phyloP scores from a whole-genome alignment of 345 rosid species.

The Nasturtium officinale region DNA sequence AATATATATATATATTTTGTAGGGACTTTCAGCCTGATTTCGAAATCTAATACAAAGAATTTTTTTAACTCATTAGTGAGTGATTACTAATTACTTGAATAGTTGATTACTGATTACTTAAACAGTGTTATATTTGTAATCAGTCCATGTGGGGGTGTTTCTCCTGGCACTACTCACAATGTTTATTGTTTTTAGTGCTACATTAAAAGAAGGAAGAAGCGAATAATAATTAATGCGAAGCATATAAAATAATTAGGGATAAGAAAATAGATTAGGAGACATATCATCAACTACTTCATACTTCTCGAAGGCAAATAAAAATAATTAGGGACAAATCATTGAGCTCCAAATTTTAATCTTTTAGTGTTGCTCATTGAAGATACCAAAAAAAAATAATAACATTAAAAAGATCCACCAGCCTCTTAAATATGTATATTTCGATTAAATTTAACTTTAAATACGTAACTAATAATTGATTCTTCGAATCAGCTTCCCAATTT shows the following conservation, averaged over 20 bases:
- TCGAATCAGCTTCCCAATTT: conserved; percentile 25
- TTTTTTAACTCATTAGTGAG: too few relatives aligned
- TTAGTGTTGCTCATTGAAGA: neutral
- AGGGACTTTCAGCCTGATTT: conserved; percentile 4
- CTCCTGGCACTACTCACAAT: conserved; percentile 23
- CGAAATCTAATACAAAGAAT: conserved; percentile 11
- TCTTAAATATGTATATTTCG: neutral
- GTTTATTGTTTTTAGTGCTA: conserved; percentile 17
- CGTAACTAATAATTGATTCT: conserved; percentile 13
- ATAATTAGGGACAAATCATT: neutral
- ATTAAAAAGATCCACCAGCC: neutral
- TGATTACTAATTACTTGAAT: too few relatives aligned
- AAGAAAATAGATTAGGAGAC: neutral
- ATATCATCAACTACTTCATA: conserved; percentile 1
- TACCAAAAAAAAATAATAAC: neutral
- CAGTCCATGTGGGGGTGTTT: conserved; percentile 36
- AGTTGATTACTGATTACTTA: conserved; percentile 25
- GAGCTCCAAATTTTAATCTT: neutral
- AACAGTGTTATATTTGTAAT: conserved; percentile 31
- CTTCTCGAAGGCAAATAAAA: neutral
- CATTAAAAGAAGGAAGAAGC: neutral
- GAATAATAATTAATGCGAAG: neutral
- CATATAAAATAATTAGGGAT: neutral
- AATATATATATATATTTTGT: too few relatives aligned
- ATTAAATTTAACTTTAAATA: neutral